Base-by-base conservation (phyloP, 2,329 filamentous ascomycete species). In the Pseudogymnoascus sp. region DNA sequence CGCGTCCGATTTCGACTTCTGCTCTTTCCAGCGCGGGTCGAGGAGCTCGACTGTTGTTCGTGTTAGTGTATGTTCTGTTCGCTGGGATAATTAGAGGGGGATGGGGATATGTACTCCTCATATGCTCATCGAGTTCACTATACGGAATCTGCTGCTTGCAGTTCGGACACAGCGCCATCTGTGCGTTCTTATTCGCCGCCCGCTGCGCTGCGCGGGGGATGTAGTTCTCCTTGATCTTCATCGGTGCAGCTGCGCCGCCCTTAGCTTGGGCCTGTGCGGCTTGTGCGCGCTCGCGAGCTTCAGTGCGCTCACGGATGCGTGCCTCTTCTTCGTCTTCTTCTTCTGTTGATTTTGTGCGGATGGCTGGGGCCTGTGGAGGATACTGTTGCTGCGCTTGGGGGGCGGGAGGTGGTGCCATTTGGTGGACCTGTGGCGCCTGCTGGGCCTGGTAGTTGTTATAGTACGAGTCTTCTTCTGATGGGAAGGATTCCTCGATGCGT, bases 401-500 rank as follows among this genome's bases (percentile, higher is more conserved):
- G 19, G 67, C 35, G 77, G 82, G 65, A 78, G 78, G 65, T 76
- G 78, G 67, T 76, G 77, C 16, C 74, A 74, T 56, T 74, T 70
- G 72, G 33, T 63, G 69, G 28, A 70, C 71, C 56, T 73, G 73
- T 62, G 67, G 66, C 7, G 62, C 26, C 62, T 70, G 71, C 61
- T 75, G 69, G 46, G 73, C 66, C 16, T 76, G 73, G 63, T 81
- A 79, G 40, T 80, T 79, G 66, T 83, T 82, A 66, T 81, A 83
- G 59, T 75, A 84, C 73, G 80, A 87, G 65, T 87, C 85, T 65
- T 89, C 85, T 50, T 91, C 90, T 60, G 87, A 89, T 3, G 95
- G 95, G 84, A 96, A 90, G 5, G 93, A 92, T 79, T 99, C 95
- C 75, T 99, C 95, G 67, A 99, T 92, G 64, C 93, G 89, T 69